phyloP scores from a whole-genome alignment of 1,284 basidiomycete species.

The Lentinula novae-zelandiae region DNA sequence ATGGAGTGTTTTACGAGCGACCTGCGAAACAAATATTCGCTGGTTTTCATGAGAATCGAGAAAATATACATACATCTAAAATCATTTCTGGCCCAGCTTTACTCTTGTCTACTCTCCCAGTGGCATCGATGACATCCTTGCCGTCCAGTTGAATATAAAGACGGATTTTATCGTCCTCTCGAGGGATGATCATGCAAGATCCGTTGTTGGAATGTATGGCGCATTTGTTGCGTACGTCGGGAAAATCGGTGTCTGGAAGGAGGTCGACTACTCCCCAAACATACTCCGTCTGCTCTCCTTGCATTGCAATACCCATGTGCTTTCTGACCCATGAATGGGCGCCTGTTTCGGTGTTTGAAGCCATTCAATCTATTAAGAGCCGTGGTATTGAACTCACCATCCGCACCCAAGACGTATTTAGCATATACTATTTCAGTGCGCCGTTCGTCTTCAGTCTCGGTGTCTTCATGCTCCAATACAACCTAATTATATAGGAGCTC shows the following conservation, averaged over 20 bases:
- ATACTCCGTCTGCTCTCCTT: conserved; percentile 77
- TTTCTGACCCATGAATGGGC: conserved; percentile 84
- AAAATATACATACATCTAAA: conserved; percentile 41
- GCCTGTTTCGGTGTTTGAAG: conserved; percentile 32
- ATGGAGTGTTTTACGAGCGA: conserved; percentile 59
- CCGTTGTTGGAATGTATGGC: conserved; percentile 61
- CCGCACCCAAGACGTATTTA: conserved; percentile 61
- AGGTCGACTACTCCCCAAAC: conserved; percentile 81
- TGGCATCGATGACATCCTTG: conserved; percentile 45
- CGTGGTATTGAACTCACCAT: conserved; percentile 36
- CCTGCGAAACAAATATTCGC: conserved; percentile 27
- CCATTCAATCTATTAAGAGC: background rate
- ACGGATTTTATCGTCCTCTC: conserved; percentile 68
- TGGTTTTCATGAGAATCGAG: background rate
- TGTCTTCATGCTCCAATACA: conserved; percentile 31
- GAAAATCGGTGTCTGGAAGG: conserved; percentile 70
- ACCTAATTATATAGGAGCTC: conserved; percentile 29
- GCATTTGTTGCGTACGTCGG: conserved; percentile 72
- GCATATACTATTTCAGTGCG: conserved; percentile 48
- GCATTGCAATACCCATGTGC: conserved; percentile 63
- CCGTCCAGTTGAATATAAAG: conserved; percentile 72
- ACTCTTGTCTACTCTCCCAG: conserved; percentile 60
- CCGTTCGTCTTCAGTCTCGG: conserved; percentile 13
- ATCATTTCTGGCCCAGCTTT: conserved; percentile 59
- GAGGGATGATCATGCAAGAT: conserved; percentile 73